Conservation (phyloP, 2,329 filamentous ascomycete species). For the Trichoderma polysporum region DNA sequence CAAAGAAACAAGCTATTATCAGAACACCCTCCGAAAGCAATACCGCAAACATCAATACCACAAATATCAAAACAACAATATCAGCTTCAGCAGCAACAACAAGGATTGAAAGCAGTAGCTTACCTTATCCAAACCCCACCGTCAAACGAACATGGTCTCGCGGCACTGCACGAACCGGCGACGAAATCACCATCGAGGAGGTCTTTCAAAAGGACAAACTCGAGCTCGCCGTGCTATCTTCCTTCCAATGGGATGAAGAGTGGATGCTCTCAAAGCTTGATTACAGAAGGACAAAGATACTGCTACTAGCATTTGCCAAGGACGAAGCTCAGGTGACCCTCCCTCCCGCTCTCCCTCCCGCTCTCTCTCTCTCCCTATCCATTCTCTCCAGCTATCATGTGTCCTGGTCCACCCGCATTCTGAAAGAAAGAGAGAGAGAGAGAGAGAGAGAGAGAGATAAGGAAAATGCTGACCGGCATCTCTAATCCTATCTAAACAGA, state of each 20-base stretch:
- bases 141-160: constrained; percentile 81
- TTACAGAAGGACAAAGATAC: constrained; percentile 56
- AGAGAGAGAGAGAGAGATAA: neutral
- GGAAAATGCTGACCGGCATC: neutral
- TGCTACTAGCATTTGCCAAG: constrained; percentile 58
- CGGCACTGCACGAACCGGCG: constrained; percentile 57
- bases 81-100: neutral
- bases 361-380: neutral
- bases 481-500: constrained; percentile 34
- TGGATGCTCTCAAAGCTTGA: constrained; percentile 77
- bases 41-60: neutral
- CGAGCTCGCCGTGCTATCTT: constrained; percentile 76
- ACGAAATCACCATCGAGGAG: constrained; percentile 87
- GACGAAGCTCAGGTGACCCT: constrained; percentile 51
- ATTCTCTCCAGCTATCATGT: too few species aligned
- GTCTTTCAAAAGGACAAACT: constrained; percentile 72
- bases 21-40: neutral
- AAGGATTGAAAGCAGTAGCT: neutral
- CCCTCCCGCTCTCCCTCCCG: neutral
- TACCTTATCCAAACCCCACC: constrained; percentile 56
- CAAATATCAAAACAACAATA: neutral
- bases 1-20: constrained; percentile 26
- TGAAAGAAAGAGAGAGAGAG: too few species aligned
- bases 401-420: too few species aligned
- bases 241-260: constrained; percentile 80